These are phyloP conservation scores for Penicillium sp. DNA, from an alignment of 2,329 filamentous ascomycete genomes.

Conservation along the genomic window DNA sequence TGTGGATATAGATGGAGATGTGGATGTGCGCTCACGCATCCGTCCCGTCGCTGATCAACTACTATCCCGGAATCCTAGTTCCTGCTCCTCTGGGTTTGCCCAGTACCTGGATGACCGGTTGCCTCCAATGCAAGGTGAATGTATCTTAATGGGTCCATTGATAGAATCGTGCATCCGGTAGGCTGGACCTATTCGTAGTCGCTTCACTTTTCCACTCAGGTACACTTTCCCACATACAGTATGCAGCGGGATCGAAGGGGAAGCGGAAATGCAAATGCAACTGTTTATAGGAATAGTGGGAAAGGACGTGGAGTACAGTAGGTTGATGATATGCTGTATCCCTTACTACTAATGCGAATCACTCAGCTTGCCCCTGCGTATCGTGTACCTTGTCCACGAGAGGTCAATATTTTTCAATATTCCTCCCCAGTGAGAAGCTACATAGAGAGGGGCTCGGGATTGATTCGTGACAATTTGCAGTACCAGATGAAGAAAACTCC, in stretches of 20 bases:
- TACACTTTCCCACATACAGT: constrained; percentile 23
- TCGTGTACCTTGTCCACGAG: neutral
- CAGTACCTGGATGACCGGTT: constrained; percentile 30
- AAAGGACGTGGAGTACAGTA: neutral
- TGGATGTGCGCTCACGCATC: constrained; percentile 7
- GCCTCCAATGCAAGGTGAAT: constrained; percentile 34
- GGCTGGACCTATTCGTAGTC: constrained; percentile 5
- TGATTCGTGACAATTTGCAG: neutral
- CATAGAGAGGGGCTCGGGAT: neutral
- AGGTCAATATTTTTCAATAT: neutral
- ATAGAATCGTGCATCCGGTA: constrained; percentile 1
- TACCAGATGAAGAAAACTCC: neutral
- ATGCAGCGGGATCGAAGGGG: constrained; percentile 4
- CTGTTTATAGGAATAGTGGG: too few relatives aligned
- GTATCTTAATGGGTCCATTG: constrained; percentile 12
- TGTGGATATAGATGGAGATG: neutral
- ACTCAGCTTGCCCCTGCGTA: constrained; percentile 2
- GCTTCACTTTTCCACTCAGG: constrained; percentile 25
- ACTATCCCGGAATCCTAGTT: neutral
- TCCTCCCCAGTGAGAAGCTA: neutral
- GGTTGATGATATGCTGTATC: neutral
- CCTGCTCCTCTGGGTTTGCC: constrained; percentile 10
- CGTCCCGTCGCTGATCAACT: neutral
- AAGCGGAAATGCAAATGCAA: neutral
- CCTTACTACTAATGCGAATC: neutral